Base-by-base conservation (phyloP, 441 rosid species). In the Euphorbia celastroides region DNA sequence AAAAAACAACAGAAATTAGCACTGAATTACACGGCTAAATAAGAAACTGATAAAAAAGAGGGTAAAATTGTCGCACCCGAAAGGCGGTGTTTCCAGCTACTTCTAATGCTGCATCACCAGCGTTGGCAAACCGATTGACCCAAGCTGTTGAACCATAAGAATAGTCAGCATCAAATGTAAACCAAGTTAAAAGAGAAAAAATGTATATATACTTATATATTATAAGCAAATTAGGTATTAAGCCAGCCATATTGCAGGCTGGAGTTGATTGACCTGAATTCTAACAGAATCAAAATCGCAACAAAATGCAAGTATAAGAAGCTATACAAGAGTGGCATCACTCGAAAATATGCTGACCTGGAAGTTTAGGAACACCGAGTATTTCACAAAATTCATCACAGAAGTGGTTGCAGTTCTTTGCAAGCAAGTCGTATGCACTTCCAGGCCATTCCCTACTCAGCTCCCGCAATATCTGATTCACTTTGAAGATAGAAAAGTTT, bases 101-200 rank as follows among this genome's bases (percentile, higher is more conserved):
- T 81, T 95, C 99, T 73, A 86, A 66, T 28, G 99, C 97, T 69
- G 98, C 82, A 69, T 95, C 98, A 22, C 98, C 99, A 62, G 98
- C 97, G 74, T 90, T 78, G 28, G 99, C 97, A 90, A 95, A 92
- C 14, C 98, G 94, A 81, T 92, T 95, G 52, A 90, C 93, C 99
- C 99, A 95, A 79, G 92, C 98, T 95, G 84, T 75, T 64, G 66
- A 70, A 54, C 50, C 48, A 67, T 36, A 60, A 55, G 57, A 26
- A 31, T 51, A n/a, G 8, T 38, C 27, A 44, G 26, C 44, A 58
- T 10, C 65, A 59, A n/a, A 50, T 11, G 30, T 59, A 11, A 51
- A 6, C 57, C 28, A 38, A 20, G 14, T 44, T 32, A 12, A 16
- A 62, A 54, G 34, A 62, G 36, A 36, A 41, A 63, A 70, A n/a